Conservation (phyloP, 1,139 yeast species). For the Kodamaea derodonti region DNA sequence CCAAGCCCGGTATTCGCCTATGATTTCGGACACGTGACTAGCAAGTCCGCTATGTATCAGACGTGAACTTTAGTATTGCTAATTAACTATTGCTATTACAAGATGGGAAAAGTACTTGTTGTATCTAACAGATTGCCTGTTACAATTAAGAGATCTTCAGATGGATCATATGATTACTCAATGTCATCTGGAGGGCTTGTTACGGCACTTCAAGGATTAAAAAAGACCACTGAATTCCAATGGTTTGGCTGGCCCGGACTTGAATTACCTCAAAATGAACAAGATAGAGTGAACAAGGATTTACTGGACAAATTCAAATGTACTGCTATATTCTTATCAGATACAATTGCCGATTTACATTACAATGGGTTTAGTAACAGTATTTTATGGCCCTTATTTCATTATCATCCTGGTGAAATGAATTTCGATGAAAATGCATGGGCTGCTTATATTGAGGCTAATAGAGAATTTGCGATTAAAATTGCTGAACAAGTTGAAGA, state of each 20-base stretch:
- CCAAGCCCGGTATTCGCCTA: too few relatives aligned
- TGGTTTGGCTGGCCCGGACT: conserved; percentile 99
- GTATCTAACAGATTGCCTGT: conserved; percentile 95
- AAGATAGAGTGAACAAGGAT: conserved; percentile 63
- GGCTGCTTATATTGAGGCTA: conserved; percentile 97
- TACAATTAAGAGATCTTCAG: conserved; percentile 65
- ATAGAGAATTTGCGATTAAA: conserved; percentile 72
- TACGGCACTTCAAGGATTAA: conserved; percentile 89
- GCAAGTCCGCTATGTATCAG: too few relatives aligned
- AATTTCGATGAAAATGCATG: conserved; percentile 96
- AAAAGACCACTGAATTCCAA: conserved; percentile 79
- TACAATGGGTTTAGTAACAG: conserved; percentile 93
- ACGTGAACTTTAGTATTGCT: too few relatives aligned
- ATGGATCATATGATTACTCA: conserved; percentile 60
- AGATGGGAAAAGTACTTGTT: conserved; percentile 70
- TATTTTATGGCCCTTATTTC: conserved; percentile 96
- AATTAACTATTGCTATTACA: too few relatives aligned
- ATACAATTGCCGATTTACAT: conserved; percentile 89
- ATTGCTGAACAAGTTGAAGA: conserved; percentile 72
- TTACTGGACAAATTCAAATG: conserved; percentile 78
- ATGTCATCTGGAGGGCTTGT: conserved; percentile 98
- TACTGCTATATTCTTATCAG: conserved; percentile 83
- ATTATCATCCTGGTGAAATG: conserved; percentile 99
- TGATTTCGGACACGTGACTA: too few relatives aligned
- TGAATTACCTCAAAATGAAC: conserved; percentile 78